Evolutionary conservation across 768 basidiomycete genomes (phyloP), one percentile per base, ranked within the genome.

Genomic region (Chalciporus sphaerocephalus): DNA sequence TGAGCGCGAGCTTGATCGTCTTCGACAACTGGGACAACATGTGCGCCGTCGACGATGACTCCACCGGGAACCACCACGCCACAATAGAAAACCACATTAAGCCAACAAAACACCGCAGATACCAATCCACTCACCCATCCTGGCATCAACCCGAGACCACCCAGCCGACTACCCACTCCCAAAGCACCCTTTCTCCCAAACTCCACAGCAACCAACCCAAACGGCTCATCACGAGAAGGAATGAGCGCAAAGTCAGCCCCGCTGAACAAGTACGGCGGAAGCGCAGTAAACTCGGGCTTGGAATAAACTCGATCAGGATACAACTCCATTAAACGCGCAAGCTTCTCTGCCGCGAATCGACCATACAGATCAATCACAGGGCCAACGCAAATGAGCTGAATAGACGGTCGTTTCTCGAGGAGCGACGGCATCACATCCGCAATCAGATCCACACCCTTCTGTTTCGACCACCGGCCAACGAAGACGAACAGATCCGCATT

Each of bases 391-490:
- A 96, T 84, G 27, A 96, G 64, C 61, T 96, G 93, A 48, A 95
- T 87, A 27, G 79, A 80, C 6, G 90, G 76, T 9, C 84, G 82
- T 69, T 94, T 95, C 45, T 91, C 89, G 49, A 96, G 67, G 46
- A 96, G 60, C 3, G 80, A 76, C 18, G 92, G 93, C 88, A 96
- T 89, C 51, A 96, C 84, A 67, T 96, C 93, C 8, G 93, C 93
- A 54, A 96, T 96, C 34, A 96, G 72, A 69, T 96, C 93, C n/a
- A 96, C 92, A 68, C 89, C 93, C 68, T 96, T 96, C 67, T 96
- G 93, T 67, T 95, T 96, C 5, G 93, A 96, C 93, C 93, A 96
- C 52, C 93, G 86, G 62, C 93, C 93, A 52, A 96, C 93, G 67
- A 96, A 95, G 51, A 96, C 93, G 61, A 96, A 95, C 38, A 96